Base-by-base conservation (phyloP, 352 stramenopile genomes). In the Thalassiosira livingstoniorum region DNA sequence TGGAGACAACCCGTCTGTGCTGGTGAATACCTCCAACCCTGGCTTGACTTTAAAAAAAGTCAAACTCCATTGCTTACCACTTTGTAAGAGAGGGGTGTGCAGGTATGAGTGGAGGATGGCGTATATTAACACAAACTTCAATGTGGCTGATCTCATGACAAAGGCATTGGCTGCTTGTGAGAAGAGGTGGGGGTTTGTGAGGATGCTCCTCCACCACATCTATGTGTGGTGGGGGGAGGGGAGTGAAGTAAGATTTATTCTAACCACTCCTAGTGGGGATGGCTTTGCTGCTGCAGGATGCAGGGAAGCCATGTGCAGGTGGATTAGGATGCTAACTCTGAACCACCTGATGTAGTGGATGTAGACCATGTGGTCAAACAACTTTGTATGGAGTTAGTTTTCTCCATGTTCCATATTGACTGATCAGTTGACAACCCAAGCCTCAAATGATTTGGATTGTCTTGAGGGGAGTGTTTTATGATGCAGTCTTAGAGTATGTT, bases 1-100 rank as follows among this genome's bases (percentile, higher is more conserved):
- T 75, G 80, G 76, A 0, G 80, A 90, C 66, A 90, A 88, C 58
- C 79, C 79, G 74, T 87, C 75, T 39, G 69, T 80, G 13, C 69
- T 89, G 3, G 35, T 76, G 27, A 86, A 73, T 42, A 67, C 84
- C 1, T 39, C 27, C 0, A 61, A 42, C n/a, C 71, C 76, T 31
- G 74, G 85, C 23, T 78, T 64, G 7, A 76, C 11, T 3, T 34
- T 87, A 80, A 31, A 87, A 90, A 60, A 87, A 86, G 45, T 75
- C 13, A 2, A 81, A 85, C 18, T 54, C 42, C 27, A 70, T 90
- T 29, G 80, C 70, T 58, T 90, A 80, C 25, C 80, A 90, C 76
- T 54, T 58, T 21, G 75, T 79, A 4, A 25, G 72, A 37, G 84
- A 90, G 55, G 35, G 70, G 32, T 57, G 72, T 11, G 80, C 80